Evolutionary conservation across 805 yeast genomes (phyloP).

Genomic region (Lipomyces anomalus): DNA sequence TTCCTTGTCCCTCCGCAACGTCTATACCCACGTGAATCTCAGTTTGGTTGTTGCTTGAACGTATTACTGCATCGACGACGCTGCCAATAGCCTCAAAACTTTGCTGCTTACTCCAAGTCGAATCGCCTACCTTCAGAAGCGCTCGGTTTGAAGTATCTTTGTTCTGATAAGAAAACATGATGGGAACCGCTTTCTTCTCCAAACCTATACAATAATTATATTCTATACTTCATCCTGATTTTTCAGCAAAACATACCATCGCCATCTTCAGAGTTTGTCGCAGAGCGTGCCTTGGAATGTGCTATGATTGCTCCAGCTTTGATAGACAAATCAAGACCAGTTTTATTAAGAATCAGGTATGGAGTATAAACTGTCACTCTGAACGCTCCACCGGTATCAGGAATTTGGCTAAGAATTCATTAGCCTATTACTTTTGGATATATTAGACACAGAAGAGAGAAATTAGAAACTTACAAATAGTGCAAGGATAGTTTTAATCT

Average conservation of each 20-base stretch:
- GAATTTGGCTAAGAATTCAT: slow-evolving; percentile 35
- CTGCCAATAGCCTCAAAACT: slow-evolving; percentile 92
- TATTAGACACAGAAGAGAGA: background rate
- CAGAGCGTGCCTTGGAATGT: slow-evolving; percentile 37
- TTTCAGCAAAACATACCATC: slow-evolving; percentile 3
- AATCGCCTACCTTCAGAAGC: slow-evolving; percentile 56
- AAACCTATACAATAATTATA: slow-evolving; percentile 25
- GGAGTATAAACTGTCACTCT: slow-evolving; percentile 74
- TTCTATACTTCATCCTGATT: too few relatives aligned
- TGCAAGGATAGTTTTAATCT: slow-evolving; percentile 56
- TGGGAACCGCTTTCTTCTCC: slow-evolving; percentile 43
- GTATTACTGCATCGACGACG: slow-evolving; percentile 49
- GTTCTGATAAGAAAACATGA: slow-evolving; percentile 77
- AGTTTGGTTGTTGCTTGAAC: slow-evolving; percentile 29
- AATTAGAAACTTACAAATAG: slow-evolving; percentile 40
- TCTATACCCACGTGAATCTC: slow-evolving; percentile 74
- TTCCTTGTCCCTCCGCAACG: slow-evolving; percentile 79
- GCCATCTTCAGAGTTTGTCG: slow-evolving; percentile 6
- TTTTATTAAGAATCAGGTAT: slow-evolving; percentile 73
- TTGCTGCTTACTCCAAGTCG: slow-evolving; percentile 64
- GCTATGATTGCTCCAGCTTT: slow-evolving; percentile 51
- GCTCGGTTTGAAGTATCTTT: slow-evolving; percentile 64
- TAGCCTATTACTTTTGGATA: too few relatives aligned
- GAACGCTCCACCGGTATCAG: slow-evolving; percentile 52
- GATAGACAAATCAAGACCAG: slow-evolving; percentile 59